These are phyloP conservation scores for Stephania yunnanensis DNA, from an alignment of 164 flowering plant species.

Conservation along the genomic window DNA sequence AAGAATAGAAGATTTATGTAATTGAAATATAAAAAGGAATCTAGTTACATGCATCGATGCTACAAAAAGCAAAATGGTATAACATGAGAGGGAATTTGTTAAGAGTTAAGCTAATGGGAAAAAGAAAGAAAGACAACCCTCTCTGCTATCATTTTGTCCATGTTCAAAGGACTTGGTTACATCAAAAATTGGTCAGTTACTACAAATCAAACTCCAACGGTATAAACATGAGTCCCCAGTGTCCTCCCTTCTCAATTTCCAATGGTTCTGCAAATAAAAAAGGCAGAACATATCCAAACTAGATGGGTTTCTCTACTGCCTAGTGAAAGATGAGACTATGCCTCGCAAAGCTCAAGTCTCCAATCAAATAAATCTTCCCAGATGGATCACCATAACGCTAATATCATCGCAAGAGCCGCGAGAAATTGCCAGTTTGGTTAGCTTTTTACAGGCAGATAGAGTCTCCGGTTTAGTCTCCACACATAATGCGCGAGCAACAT, in stretches of 20 bases:
- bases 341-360: background rate
- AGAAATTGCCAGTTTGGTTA: slow-evolving; percentile 42
- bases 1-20: too few species aligned
- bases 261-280: background rate
- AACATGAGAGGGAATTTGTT: background rate
- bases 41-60: background rate
- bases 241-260: background rate
- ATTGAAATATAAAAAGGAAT: too few species aligned
- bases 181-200: background rate
- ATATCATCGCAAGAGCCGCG: slow-evolving; percentile 77
- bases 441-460: slow-evolving; percentile 59
- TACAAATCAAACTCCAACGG: background rate
- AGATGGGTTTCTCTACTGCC: background rate
- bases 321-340: background rate
- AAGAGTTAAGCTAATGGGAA: background rate
- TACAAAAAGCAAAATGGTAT: background rate
- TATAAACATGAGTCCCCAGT: background rate
- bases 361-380: slow-evolving; percentile 32
- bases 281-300: background rate
- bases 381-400: slow-evolving; percentile 59
- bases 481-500: slow-evolving; percentile 44
- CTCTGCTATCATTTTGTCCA: background rate
- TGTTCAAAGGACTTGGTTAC: background rate
- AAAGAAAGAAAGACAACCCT: background rate
- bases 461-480: slow-evolving; percentile 27